Percentiles rank a stretch among this genome's conserved stretches.
Conservation (phyloP, 495 filamentous ascomycete genomes). For the Pyrenula massariospora region DNA sequence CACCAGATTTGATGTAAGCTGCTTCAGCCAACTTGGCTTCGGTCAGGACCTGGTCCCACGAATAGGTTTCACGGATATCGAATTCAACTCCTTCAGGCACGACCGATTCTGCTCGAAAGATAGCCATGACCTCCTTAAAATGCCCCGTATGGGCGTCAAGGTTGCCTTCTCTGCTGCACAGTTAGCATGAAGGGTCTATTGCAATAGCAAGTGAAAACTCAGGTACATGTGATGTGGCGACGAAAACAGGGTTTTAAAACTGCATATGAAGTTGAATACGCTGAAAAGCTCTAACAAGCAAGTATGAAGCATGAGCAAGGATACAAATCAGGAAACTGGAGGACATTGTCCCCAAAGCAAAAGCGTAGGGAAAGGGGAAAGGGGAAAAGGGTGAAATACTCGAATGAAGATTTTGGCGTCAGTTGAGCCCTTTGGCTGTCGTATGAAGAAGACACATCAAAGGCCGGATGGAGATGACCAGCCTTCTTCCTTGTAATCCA, state of each 20-base stretch:
- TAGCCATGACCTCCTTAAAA: background rate
- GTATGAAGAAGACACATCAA: background rate
- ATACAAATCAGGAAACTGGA: too few relatives aligned
- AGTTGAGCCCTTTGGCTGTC: background rate
- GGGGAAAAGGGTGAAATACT: background rate
- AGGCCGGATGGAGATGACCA: background rate
- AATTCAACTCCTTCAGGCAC: background rate
- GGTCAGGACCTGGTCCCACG: background rate
- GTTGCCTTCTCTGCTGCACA: background rate
- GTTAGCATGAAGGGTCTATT: background rate
- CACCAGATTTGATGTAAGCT: background rate
- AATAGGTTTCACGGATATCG: background rate
- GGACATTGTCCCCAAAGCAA: too few relatives aligned
- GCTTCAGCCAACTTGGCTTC: background rate
- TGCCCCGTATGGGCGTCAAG: background rate
- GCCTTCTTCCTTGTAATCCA: background rate
- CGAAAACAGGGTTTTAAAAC: too few relatives aligned
- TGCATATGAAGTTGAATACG: too few relatives aligned
- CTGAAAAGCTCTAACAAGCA: too few relatives aligned
- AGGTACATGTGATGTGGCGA: too few relatives aligned
- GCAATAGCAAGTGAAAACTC: too few relatives aligned
- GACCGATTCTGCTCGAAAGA: background rate
- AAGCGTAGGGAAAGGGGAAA: too few relatives aligned
- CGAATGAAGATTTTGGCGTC: background rate
- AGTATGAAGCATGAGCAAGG: too few relatives aligned